Evolutionary conservation across 495 filamentous ascomycete species (phyloP), one percentile per base, ranked within the genome.

Genomic region (Apodospora peruviana): DNA sequence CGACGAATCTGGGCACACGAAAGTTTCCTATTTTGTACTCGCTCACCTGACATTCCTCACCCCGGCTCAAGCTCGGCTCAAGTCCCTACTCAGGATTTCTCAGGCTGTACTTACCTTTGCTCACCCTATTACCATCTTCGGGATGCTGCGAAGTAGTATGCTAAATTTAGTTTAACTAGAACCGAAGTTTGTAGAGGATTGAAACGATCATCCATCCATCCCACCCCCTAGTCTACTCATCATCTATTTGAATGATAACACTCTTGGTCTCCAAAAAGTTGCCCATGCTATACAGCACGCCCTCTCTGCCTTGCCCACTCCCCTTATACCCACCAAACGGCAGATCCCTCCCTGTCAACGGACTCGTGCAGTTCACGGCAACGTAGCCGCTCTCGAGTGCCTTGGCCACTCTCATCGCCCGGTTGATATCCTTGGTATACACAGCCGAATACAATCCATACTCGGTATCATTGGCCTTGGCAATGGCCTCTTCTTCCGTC

Each of bases 381-480:
- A 71, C 67, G 32, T 65, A 61, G 14, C 87, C 88, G 12, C 84
- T 84, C 68, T 88, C 74, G 11, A 90, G 66, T 56, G 76, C 68
- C 56, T 80, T 80, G 20, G 85, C 78, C 27, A 90, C 72, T 27
- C 81, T 72, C 59, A 89, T 80, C 34, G 85, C 87, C 56, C 77
- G 61, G 50, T 83, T 86, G 34, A 88, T 59, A 50, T 90, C 76
- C 49, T 73, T 75, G 14, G 86, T 90, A 55, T 87, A 90, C 29
- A 91, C 82, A 16, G 85, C 81, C 1, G 86, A 84, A 2, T 85
- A 85, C 12, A 90, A 76, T 37, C 87, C 88, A 34, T 84, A 75
- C 46, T 81, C 73, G n/a, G 85, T 87, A 47, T 80, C 62, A 65
- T 91, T 93, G 4, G 88, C 88, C 48, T 85, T 79, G 38, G 57